Percentiles rank a stretch among this genome's conserved stretches.
Evolutionary conservation across 257 asterid genomes (phyloP).

Genomic region (Gardenia jasminoides): DNA sequence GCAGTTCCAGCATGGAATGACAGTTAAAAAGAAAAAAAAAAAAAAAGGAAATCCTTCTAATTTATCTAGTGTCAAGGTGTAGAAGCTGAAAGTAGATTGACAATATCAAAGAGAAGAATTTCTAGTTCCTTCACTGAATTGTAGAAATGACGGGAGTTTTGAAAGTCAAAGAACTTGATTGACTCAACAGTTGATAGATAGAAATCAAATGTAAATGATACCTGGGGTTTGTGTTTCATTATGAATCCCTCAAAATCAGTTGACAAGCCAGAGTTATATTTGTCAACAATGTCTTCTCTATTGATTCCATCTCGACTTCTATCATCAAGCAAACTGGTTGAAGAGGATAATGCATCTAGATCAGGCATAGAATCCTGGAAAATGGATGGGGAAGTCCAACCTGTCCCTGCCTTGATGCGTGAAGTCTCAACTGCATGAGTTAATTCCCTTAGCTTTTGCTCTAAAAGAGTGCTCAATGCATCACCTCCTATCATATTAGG

Average conservation of each 20-base stretch:
- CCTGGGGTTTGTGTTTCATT: conserved; percentile 43
- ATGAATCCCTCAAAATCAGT: conserved; percentile 28
- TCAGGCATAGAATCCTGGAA: conserved; percentile 29
- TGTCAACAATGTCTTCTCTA: conserved; percentile 35
- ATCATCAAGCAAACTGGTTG: conserved; percentile 31
- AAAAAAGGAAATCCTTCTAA: background rate
- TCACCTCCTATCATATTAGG: conserved; percentile 54
- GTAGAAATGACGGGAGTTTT: background rate
- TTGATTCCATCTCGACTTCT: conserved; percentile 29
- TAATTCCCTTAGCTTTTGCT: conserved; percentile 72
- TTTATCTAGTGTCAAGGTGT: background rate
- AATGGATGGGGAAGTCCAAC: conserved; percentile 20
- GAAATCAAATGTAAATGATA: conserved; percentile 15
- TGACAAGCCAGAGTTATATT: conserved; percentile 25
- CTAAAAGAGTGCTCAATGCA: conserved; percentile 70
- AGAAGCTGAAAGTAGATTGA: background rate
- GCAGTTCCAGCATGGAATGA: background rate
- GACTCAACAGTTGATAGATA: background rate
- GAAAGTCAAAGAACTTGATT: background rate
- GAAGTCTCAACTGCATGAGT: conserved; percentile 60
- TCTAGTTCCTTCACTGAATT: background rate
- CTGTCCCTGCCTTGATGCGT: conserved; percentile 28
- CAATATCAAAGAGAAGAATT: background rate
- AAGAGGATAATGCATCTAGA: conserved; percentile 26
- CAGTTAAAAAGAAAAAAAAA: no score